A percentile compares a stretch with the other conserved stretches of the same genome.
These are phyloP conservation scores for Globisporangium cederbergense DNA, from an alignment of 352 stramenopile species.

Conservation along the genomic window DNA sequence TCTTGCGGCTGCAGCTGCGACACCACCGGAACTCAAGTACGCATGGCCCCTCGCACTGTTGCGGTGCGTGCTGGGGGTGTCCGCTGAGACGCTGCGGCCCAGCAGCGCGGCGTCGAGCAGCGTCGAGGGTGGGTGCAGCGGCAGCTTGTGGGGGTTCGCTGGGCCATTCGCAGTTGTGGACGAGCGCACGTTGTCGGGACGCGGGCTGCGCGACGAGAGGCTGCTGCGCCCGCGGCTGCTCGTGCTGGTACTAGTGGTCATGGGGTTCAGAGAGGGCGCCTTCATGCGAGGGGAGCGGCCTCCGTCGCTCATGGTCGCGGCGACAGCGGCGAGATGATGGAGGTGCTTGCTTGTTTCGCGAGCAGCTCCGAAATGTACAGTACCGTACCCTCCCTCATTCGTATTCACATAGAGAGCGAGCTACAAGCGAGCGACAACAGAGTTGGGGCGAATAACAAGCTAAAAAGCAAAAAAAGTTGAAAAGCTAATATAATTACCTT, in stretches of 20 bases:
- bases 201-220: not conserved
- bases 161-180: not conserved
- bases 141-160: not conserved
- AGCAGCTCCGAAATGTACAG: not conserved
- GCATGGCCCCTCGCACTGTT: constrained; percentile 31
- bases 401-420: not conserved
- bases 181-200: not conserved
- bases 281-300: constrained; percentile 10
- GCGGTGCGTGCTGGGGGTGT: constrained; percentile 21
- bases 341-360: constrained; percentile 1
- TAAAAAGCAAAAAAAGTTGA: no score
- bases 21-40: constrained; percentile 17
- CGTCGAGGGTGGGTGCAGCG: not conserved
- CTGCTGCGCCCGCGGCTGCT: not conserved
- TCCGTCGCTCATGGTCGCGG: constrained; percentile 19
- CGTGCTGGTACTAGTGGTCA: not conserved
- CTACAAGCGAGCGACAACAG: not conserved
- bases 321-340: not conserved
- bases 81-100: constrained; percentile 32
- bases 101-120: constrained; percentile 30
- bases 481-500: no score
- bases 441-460: no score
- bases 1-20: constrained; percentile 22
- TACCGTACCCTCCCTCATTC: not conserved
- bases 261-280: constrained; percentile 4